Conservation (phyloP, 768 basidiomycete genomes). For the Kwoniella dendrophila region DNA sequence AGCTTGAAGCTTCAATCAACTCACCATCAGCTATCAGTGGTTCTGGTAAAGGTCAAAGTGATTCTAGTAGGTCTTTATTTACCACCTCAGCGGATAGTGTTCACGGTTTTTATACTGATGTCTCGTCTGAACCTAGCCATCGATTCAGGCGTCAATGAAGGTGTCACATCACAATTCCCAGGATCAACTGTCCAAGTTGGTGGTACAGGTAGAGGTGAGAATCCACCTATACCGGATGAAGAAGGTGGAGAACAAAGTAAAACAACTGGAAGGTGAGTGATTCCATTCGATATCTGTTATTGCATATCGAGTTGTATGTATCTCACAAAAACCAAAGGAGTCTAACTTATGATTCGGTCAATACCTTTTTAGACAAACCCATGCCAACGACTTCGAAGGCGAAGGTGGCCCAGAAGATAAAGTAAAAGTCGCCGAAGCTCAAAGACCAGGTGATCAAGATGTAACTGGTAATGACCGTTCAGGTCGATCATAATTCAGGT, state of each 20-base stretch:
- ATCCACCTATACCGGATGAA: constrained; percentile 41
- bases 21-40: constrained; percentile 23
- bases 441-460: constrained; percentile 38
- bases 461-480: constrained; percentile 33
- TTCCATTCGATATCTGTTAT: too few relatives aligned
- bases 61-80: constrained; percentile 38
- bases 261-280: constrained; percentile 34
- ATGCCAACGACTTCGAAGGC: constrained; percentile 42
- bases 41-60: constrained; percentile 18
- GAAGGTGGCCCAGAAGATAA: constrained; percentile 40
- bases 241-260: constrained; percentile 37
- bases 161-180: constrained; percentile 42
- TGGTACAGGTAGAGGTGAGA: constrained; percentile 40
- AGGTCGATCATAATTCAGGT: too few relatives aligned
- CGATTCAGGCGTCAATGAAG: constrained; percentile 44
- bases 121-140: constrained; percentile 7
- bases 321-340: too few relatives aligned
- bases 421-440: constrained; percentile 21
- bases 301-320: too few relatives aligned
- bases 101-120: background rate
- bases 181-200: constrained; percentile 45
- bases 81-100: background rate
- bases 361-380: constrained; percentile 36
- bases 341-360: too few relatives aligned
- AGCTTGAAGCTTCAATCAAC: constrained; percentile 34